A percentile compares a stretch with the other conserved stretches of the same genome.
Evolutionary conservation across 306 rosid genomes (phyloP).

Genomic region (Acacia melanoxylon): DNA sequence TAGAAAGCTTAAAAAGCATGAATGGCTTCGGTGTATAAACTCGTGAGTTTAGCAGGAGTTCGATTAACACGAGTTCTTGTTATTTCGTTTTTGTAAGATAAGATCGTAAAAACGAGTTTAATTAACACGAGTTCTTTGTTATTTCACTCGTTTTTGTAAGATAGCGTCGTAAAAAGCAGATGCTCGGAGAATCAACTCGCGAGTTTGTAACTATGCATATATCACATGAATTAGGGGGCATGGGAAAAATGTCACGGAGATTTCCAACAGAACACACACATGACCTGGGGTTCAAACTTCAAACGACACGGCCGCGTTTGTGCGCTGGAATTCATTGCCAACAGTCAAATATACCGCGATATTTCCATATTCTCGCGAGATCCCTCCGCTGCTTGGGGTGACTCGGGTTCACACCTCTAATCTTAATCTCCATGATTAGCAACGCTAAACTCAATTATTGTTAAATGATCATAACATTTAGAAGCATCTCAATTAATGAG

Average conservation of each 20-base stretch:
- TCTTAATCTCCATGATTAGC: neutral
- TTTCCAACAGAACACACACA: slow-evolving; percentile 27
- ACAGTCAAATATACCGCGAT: neutral
- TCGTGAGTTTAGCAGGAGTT: no score
- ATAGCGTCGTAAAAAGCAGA: no score
- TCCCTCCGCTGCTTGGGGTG: slow-evolving; percentile 34
- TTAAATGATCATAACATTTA: neutral
- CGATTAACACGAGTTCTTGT: no score
- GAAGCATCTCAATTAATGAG: neutral
- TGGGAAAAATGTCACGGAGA: slow-evolving; percentile 18
- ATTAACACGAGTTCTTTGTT: no score
- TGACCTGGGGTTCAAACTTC: no score
- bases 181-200: no score
- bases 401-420: slow-evolving; percentile 17
- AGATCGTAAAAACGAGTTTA: no score
- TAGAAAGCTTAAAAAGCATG: no score
- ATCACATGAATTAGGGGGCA: neutral
- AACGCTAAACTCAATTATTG: neutral
- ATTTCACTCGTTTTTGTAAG: no score
- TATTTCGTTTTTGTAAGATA: no score
- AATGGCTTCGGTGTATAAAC: no score
- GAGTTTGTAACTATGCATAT: no score
- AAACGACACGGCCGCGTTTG: slow-evolving; percentile 15
- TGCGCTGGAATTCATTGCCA: slow-evolving; percentile 37
- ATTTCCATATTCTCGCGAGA: slow-evolving; percentile 41